These are phyloP conservation scores for Neofusicoccum cordaticola DNA, from an alignment of 2,329 filamentous ascomycete genomes.

Conservation along the genomic window DNA sequence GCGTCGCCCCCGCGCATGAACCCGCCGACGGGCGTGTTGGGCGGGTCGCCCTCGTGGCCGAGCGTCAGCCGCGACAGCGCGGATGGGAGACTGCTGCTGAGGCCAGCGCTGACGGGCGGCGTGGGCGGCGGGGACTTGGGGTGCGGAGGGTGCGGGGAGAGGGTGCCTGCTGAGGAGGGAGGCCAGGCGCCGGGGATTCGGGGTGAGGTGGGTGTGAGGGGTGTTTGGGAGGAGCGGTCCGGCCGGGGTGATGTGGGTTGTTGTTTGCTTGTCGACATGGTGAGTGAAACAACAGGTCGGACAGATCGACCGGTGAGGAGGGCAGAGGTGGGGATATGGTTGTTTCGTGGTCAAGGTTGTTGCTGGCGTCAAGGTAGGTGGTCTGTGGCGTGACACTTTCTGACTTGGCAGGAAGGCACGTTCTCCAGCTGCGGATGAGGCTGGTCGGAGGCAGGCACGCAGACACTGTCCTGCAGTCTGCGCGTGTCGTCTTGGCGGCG, in stretches of 20 bases:
- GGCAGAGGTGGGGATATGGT: not conserved
- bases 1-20: not conserved
- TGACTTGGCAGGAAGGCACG: not conserved
- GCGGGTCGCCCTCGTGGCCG: not conserved
- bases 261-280: not conserved
- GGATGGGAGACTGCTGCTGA: not conserved
- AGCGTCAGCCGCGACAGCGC: not conserved
- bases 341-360: not conserved
- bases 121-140: constrained; percentile 1
- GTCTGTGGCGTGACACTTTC: not conserved
- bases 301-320: too few relatives aligned
- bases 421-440: not conserved
- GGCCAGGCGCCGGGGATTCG: not conserved
- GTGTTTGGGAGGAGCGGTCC: not conserved
- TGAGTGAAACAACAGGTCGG: not conserved
- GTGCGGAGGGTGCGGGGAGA: not conserved
- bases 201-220: constrained; percentile 1
- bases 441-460: not conserved
- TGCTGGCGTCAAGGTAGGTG: not conserved
- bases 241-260: not conserved
- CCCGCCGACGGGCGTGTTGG: not conserved
- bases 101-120: constrained; percentile 5
- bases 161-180: not conserved
- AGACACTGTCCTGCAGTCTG: not conserved
- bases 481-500: not conserved